Evolutionary conservation across 2,329 filamentous ascomycete genomes (phyloP).

Genomic region (Aspergillus clavatus): DNA sequence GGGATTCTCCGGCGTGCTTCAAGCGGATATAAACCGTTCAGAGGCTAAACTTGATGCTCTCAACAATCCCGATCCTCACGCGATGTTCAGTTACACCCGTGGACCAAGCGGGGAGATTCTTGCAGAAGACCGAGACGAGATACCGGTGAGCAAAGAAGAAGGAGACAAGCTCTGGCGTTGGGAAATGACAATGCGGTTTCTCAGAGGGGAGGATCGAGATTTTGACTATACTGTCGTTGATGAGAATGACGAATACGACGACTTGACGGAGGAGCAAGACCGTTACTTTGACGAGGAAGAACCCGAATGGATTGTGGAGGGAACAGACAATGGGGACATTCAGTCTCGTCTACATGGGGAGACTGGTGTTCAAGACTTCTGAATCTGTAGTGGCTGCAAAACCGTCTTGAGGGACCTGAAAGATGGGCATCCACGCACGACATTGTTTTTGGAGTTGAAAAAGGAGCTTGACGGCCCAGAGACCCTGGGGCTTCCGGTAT

Average conservation of each 20-base stretch:
- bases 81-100: constrained; percentile 47
- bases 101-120: constrained; percentile 53
- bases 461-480: neutral
- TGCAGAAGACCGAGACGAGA: constrained; percentile 55
- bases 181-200: constrained; percentile 69
- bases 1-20: constrained; percentile 73
- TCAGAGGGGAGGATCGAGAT: constrained; percentile 68
- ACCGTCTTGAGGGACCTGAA: neutral
- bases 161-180: constrained; percentile 65
- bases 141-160: constrained; percentile 58
- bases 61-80: constrained; percentile 48
- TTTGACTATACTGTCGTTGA: constrained; percentile 74
- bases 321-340: constrained; percentile 32
- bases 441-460: no score
- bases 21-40: constrained; percentile 70
- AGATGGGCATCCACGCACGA: neutral
- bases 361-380: constrained; percentile 70
- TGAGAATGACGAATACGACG: constrained; percentile 66
- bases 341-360: constrained; percentile 47
- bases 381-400: constrained; percentile 18
- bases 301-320: constrained; percentile 57
- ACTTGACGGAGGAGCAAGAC: constrained; percentile 62
- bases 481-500: no score
- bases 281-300: constrained; percentile 77
- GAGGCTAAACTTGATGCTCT: constrained; percentile 68